Percentiles rank a stretch among this genome's conserved stretches.
Evolutionary conservation across 805 yeast genomes (phyloP).

Genomic region (Candida verbasci): DNA sequence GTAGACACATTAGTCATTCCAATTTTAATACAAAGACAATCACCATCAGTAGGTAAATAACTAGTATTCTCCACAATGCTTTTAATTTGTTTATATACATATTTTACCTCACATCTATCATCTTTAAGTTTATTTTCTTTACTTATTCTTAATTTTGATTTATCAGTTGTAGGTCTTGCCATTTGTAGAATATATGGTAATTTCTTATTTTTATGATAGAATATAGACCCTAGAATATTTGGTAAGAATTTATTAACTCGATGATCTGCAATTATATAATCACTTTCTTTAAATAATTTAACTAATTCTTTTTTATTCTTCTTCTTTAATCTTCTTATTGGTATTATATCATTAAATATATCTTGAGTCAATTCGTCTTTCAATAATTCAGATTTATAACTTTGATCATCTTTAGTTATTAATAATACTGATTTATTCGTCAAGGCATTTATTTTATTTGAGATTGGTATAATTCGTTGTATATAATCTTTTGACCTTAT

Average conservation of each 20-base stretch:
- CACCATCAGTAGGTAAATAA: conserved; percentile 57
- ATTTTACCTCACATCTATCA: conserved; percentile 62
- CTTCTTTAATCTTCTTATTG: conserved; percentile 53
- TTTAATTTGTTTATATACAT: conserved; percentile 59
- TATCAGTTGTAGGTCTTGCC: conserved; percentile 39
- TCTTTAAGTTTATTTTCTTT: conserved; percentile 38
- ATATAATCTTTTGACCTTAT: conserved; percentile 32
- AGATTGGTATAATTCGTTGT: conserved; percentile 47
- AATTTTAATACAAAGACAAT: conserved; percentile 53
- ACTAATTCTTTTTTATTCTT: conserved; percentile 40
- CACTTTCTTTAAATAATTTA: conserved; percentile 56
- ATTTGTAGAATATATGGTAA: conserved; percentile 67
- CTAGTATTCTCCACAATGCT: conserved; percentile 61
- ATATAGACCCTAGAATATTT: conserved; percentile 51
- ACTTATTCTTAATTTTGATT: neutral
- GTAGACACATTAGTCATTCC: conserved; percentile 50
- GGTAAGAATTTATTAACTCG: conserved; percentile 62
- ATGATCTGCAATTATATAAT: conserved; percentile 64
- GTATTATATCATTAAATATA: conserved; percentile 54
- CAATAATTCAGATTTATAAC: conserved; percentile 47
- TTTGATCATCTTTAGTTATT: conserved; percentile 64
- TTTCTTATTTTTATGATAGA: conserved; percentile 60
- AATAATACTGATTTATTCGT: conserved; percentile 51
- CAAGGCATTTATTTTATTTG: conserved; percentile 46
- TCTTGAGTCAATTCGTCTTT: conserved; percentile 57